Evolutionary conservation across 495 filamentous ascomycete genomes (phyloP), one percentile per base, ranked within the genome.

Genomic region (Talaromyces stipitatus): DNA sequence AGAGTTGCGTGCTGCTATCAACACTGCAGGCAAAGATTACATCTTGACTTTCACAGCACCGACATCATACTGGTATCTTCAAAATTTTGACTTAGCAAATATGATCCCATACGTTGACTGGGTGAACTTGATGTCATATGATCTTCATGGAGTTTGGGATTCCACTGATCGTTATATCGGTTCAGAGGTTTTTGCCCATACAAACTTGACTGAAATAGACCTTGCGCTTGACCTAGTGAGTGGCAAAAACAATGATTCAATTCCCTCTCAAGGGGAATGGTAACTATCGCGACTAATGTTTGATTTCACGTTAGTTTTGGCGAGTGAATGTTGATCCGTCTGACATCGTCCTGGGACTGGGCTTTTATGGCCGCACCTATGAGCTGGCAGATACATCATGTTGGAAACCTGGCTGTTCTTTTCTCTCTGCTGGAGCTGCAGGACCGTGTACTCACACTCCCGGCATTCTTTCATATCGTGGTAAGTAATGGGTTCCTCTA

Each of bases 181-280:
- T 4, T 46, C 55, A 8, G 56, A 66, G 29, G 62, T 78, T 8
- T 54, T 64, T 0, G 69, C 67, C 0, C 82, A 85, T 59, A 82
- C 80, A 1, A 84, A 85, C 56, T 55, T 83, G 0, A 83, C 81
- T 0, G 82, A 83, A 62, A 84, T 85, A 55, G 59, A 80, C 11
- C 16, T 58, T 2, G 70, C 69, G 0, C 18, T 78, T 0, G 63
- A 82, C 14, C 72, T 85, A 0, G 47, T 50, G 16, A 50, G 47
- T 22, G 8, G 4, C 10, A 4, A 10, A 45, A 14, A 9, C 16
- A 45, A 6, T 45, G 5, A 14, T 45, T 4, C 38, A 9, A 6
- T 5, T 45, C 4, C 16, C 16, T 18, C 7, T 45, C 7, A 45
- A 6, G 5, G 46, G 24, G 20, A 24, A 28, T 22, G 23, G 5